Evolutionary conservation across 306 rosid genomes (phyloP), one percentile per base, ranked within the genome.

Genomic region (Chamaecrista fasciculata): DNA sequence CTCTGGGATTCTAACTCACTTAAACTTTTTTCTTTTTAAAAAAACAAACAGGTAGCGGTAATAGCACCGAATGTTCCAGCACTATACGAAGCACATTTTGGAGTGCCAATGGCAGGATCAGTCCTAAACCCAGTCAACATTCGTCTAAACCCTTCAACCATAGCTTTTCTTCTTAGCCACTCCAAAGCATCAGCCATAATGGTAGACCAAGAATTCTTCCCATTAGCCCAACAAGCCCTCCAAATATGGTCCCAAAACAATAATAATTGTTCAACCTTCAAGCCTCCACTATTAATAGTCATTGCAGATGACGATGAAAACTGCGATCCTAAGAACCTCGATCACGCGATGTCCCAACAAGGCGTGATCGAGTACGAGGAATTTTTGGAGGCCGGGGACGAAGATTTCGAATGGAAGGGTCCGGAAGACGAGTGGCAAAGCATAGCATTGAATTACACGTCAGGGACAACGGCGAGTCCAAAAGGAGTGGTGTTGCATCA

Each of bases 381-480:
- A 28, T 85, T 91, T 67, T 81, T 94, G 72, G 84, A 76, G 81
- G 65, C 64, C 34, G 99, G 99, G 47, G 89, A 94, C 68, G 89
- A 95, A 53, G 97, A 85, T 20, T 94, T 67, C 71, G 79, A 78
- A 56, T 94, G 99, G 97, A 80, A 84, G 58, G 88, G 91, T 10
- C 99, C 99, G 2, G 86, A 84, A 75, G 99, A 94, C 75, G 99
- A 94, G 89, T 94, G 99, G 96, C 97, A 91, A 82, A 94, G 99
- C 83, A 91, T 94, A 76, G 46, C 97, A 53, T 76, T 94, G 83
- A 96, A 96, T 52, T 94, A 94, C 74, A 94, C 99, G 6, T 94
- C 99, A 8, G 99, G 97, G 6, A 91, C 97, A 10, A 94, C 99
- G 1, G 86, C 99, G 50, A 94, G 92, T 75, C 99, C 99, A 0